Evolutionary conservation across 768 basidiomycete species (phyloP).

Genomic region (Pleurotus pulmonarius): DNA sequence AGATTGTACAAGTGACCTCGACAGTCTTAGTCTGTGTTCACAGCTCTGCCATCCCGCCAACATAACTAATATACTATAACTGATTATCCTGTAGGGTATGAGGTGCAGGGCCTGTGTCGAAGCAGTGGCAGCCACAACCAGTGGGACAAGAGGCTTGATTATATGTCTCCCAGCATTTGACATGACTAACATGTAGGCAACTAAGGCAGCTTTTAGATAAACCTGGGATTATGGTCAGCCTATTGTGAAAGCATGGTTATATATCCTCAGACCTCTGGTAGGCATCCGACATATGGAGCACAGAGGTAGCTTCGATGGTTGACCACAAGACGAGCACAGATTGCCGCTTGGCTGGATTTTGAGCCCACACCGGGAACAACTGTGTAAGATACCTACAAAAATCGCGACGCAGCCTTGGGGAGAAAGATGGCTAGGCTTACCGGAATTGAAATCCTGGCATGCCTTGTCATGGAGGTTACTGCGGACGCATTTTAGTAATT

Average conservation of each 20-base stretch:
- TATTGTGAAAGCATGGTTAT: not conserved
- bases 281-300: constrained; percentile 78
- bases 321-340: constrained; percentile 40
- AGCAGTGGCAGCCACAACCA: not conserved
- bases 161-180: not conserved
- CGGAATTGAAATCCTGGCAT: constrained; percentile 24
- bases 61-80: no score
- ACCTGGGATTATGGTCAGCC: not conserved
- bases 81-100: no score
- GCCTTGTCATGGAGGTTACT: constrained; percentile 13
- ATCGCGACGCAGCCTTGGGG: constrained; percentile 4
- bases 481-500: constrained; percentile 66
- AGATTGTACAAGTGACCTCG: no score
- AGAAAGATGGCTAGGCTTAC: constrained; percentile 19
- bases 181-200: constrained; percentile 1
- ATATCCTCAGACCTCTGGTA: constrained; percentile 52
- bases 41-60: no score
- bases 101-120: not conserved
- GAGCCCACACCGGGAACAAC: constrained; percentile 42
- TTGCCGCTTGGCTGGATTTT: constrained; percentile 27
- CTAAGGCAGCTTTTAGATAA: not conserved
- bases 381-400: constrained; percentile 39
- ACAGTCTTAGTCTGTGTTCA: no score
- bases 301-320: constrained; percentile 38
- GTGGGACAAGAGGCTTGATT: not conserved